A percentile compares a stretch with the other conserved stretches of the same genome.
These are phyloP conservation scores for Exophiala oligosperma DNA, from an alignment of 2,329 filamentous ascomycete genomes.

Conservation along the genomic window DNA sequence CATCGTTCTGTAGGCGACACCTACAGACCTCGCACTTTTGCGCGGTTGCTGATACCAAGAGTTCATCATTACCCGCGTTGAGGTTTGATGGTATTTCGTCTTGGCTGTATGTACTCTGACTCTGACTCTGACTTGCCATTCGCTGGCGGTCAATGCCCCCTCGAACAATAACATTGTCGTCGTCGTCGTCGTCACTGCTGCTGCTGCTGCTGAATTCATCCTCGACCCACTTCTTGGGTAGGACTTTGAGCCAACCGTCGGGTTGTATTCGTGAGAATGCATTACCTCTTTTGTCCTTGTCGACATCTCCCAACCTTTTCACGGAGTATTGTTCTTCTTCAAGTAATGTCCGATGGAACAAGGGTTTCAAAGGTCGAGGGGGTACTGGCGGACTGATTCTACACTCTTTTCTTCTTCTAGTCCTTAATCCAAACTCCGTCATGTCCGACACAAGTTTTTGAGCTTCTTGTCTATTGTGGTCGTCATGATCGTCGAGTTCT, in stretches of 20 bases:
- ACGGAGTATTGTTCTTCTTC: neutral
- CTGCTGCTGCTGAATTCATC: slow-evolving; percentile 18
- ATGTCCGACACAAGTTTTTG: too few species aligned
- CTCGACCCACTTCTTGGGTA: slow-evolving; percentile 20
- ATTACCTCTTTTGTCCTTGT: slow-evolving; percentile 11
- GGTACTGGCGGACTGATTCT: slow-evolving; percentile 8
- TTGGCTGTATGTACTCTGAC: too few species aligned
- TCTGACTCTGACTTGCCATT: too few species aligned
- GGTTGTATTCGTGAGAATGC: slow-evolving; percentile 13
- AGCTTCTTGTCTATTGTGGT: too few species aligned
- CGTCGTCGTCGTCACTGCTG: slow-evolving; percentile 15
- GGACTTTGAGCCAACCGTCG: slow-evolving; percentile 16
- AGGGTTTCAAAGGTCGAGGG: neutral
- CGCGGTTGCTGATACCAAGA: too few species aligned
- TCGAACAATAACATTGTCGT: neutral
- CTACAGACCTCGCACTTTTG: too few species aligned
- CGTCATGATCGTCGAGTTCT: too few species aligned
- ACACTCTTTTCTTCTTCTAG: too few species aligned
- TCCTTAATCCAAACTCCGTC: too few species aligned
- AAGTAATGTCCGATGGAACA: neutral
- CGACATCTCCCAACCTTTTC: slow-evolving; percentile 4
- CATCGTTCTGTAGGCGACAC: too few species aligned
- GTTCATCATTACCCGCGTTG: too few species aligned
- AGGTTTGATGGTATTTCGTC: too few species aligned
- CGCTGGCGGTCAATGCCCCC: neutral